Percentiles rank a stretch among this genome's conserved stretches.
Conservation (phyloP, 2,329 filamentous ascomycete species). For the Alternaria incomplexa region DNA sequence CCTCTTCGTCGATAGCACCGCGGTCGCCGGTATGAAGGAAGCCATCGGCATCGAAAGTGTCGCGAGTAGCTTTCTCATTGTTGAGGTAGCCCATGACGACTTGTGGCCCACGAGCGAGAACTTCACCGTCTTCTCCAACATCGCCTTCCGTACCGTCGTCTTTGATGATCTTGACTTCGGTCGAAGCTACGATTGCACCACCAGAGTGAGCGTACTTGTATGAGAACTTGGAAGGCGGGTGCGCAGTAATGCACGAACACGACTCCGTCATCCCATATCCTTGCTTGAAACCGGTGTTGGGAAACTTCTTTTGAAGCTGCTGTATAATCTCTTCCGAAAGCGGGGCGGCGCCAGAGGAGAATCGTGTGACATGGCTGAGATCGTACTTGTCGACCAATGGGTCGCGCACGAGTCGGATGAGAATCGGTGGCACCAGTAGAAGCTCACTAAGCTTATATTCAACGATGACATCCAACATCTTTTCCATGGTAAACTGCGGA, state of each 20-base stretch:
- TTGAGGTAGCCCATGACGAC: constrained; percentile 59
- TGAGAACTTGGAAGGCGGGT: constrained; percentile 61
- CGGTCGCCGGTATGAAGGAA: constrained; percentile 66
- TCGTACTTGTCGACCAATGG: constrained; percentile 63
- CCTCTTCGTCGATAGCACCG: constrained; percentile 62
- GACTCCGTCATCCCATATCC: constrained; percentile 74
- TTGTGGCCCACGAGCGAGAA: constrained; percentile 57
- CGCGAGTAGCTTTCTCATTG: constrained; percentile 51
- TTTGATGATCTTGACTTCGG: constrained; percentile 65
- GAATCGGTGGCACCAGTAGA: constrained; percentile 61
- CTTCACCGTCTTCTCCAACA: constrained; percentile 60
- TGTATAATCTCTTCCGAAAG: constrained; percentile 64
- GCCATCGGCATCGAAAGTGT: constrained; percentile 56
- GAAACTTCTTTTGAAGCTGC: constrained; percentile 62
- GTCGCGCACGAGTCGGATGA: constrained; percentile 66
- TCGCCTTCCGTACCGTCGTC: constrained; percentile 62
- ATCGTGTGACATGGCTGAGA: constrained; percentile 60
- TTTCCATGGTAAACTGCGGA: constrained; percentile 64
- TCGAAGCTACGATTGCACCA: constrained; percentile 63
- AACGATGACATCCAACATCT: constrained; percentile 55
- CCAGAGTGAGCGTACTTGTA: constrained; percentile 65
- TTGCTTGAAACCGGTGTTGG: constrained; percentile 66
- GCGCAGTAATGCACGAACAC: constrained; percentile 67
- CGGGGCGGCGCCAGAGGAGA: constrained; percentile 67
- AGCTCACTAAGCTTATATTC: constrained; percentile 60